These are phyloP conservation scores for Lasiosphaeria miniovina DNA, from an alignment of 495 filamentous ascomycete genomes.

Conservation along the genomic window DNA sequence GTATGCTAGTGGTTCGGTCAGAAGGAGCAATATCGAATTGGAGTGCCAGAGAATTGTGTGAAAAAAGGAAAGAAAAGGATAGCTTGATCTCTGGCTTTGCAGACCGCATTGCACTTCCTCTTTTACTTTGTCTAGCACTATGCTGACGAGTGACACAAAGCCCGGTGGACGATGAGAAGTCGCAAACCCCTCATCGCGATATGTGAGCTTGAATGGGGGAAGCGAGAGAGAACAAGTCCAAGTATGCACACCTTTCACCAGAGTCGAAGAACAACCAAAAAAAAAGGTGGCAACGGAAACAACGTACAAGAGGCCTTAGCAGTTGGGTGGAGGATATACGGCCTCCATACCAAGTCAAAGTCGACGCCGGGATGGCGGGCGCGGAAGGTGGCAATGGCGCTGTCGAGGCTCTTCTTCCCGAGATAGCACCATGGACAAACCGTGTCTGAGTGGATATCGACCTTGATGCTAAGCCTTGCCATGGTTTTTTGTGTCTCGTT, in stretches of 20 bases:
- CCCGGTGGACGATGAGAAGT: no score
- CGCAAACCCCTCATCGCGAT: no score
- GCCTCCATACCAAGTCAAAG: constrained; percentile 69
- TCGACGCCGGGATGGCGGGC: constrained; percentile 50
- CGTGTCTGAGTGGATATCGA: constrained; percentile 74
- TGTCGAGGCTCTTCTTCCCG: constrained; percentile 66
- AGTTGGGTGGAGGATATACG: constrained; percentile 73
- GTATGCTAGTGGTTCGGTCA: constrained; percentile 9
- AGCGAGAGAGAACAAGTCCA: neutral
- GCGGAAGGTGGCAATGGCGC: constrained; percentile 62
- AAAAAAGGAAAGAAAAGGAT: neutral
- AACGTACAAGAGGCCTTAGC: constrained; percentile 38
- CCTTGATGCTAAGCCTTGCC: constrained; percentile 39
- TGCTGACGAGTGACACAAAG: no score
- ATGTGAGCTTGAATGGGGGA: neutral
- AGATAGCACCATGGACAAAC: constrained; percentile 89
- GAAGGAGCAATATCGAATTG: neutral
- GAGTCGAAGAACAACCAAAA: neutral
- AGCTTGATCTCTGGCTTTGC: no score
- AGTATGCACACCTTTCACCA: no score
- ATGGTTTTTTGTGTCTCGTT: neutral
- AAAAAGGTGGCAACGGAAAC: neutral
- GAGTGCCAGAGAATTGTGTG: neutral
- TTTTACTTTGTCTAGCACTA: no score
- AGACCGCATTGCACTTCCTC: no score